phyloP scores from a whole-genome alignment of 2,329 filamentous ascomycete species.

The Exophiala mesophila region DNA sequence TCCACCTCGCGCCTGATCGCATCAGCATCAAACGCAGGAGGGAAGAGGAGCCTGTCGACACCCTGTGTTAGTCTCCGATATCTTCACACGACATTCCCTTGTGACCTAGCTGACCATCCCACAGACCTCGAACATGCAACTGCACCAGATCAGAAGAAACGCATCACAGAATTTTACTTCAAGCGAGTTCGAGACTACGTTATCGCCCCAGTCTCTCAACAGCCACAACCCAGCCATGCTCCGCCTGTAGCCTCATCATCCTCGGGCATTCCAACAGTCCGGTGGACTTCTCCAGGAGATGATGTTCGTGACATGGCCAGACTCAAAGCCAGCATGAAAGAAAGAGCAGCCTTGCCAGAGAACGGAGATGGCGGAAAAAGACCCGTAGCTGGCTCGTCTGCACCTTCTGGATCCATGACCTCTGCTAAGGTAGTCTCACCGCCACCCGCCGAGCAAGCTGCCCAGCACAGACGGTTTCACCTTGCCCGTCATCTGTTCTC shows the following conservation, averaged over 20 bases:
- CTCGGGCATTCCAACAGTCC: slow-evolving; percentile 36
- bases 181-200: slow-evolving; percentile 34
- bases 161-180: slow-evolving; percentile 47
- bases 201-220: slow-evolving; percentile 17
- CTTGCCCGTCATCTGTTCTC: slow-evolving; percentile 22
- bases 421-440: too few relatives aligned
- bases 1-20: slow-evolving; percentile 43
- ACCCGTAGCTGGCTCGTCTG: slow-evolving; percentile 4
- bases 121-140: slow-evolving; percentile 42
- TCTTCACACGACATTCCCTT: neutral
- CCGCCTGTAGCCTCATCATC: slow-evolving; percentile 1
- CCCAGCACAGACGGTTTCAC: slow-evolving; percentile 20
- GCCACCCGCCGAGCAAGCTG: too few relatives aligned
- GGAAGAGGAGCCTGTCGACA: slow-evolving; percentile 53
- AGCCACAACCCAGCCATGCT: slow-evolving; percentile 17
- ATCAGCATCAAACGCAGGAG: slow-evolving; percentile 54
- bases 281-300: slow-evolving; percentile 40
- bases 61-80: slow-evolving; percentile 39
- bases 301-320: slow-evolving; percentile 32
- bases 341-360: neutral
- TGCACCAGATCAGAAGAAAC: slow-evolving; percentile 41
- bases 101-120: slow-evolving; percentile 3
- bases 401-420: too few relatives aligned
- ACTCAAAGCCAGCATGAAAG: slow-evolving; percentile 7
- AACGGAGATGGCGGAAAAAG: neutral